phyloP scores from a whole-genome alignment of 176 grass and related monocot genomes.

The Oryza meyeriana region DNA sequence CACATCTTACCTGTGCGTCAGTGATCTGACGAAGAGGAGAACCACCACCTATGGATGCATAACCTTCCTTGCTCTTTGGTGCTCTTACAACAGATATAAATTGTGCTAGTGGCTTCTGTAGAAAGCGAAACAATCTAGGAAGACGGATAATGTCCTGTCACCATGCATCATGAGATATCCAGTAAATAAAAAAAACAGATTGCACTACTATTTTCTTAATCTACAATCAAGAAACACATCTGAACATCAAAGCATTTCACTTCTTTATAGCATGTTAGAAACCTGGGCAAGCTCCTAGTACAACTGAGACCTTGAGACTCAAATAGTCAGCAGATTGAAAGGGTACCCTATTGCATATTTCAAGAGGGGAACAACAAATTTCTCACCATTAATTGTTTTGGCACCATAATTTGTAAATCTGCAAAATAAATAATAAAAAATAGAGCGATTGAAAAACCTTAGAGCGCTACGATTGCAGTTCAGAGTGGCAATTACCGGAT shows the following conservation, averaged over 20 bases:
- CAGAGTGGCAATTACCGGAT: conserved; percentile 67
- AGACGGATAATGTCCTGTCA: conserved; percentile 98
- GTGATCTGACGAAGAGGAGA: conserved; percentile 98
- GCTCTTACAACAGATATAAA: conserved; percentile 96
- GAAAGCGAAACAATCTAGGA: conserved; percentile 88
- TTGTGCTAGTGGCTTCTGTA: conserved; percentile 93
- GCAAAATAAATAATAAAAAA: conserved; percentile 12
- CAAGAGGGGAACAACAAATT: neutral
- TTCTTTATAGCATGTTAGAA: neutral
- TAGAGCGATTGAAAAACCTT: neutral
- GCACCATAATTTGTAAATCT: neutral
- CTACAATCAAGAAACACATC: neutral
- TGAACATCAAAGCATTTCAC: neutral
- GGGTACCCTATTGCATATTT: neutral
- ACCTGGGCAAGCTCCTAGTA: conserved; percentile 4
- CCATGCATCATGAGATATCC: conserved; percentile 19
- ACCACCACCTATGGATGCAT: conserved; percentile 98
- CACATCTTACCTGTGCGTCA: conserved; percentile 64
- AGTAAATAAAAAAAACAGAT: conserved; percentile 14
- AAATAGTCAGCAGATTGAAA: neutral
- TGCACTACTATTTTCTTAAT: conserved; percentile 18
- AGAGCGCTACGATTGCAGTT: neutral
- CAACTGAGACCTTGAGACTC: neutral
- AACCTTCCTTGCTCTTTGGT: conserved; percentile 98
- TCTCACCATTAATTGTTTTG: neutral